Percentiles rank a stretch among this genome's conserved stretches.
phyloP scores from a whole-genome alignment of 2,329 filamentous ascomycete species.

The Exserohilum rostratum region DNA sequence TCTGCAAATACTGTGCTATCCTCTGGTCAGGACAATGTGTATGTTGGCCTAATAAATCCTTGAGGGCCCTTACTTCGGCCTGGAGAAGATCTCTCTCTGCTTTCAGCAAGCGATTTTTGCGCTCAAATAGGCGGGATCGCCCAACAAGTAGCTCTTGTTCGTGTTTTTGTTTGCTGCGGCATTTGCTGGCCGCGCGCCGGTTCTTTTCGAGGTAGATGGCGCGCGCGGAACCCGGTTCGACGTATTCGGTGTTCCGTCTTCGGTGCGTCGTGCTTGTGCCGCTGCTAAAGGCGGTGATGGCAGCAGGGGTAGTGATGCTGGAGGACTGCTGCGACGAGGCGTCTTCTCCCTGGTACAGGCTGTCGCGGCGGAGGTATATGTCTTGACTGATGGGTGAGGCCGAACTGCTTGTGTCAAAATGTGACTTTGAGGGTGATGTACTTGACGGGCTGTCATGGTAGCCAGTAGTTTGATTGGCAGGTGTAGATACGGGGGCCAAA shows the following conservation, averaged over 20 bases:
- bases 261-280: not conserved
- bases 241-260: conserved; percentile 25
- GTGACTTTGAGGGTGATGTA: not conserved
- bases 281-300: not conserved
- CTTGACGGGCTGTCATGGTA: not conserved
- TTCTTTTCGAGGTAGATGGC: conserved; percentile 65
- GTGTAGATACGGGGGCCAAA: not conserved
- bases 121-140: conserved; percentile 42
- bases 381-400: not conserved
- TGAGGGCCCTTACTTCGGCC: conserved; percentile 27
- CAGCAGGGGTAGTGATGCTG: not conserved
- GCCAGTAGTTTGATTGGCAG: not conserved
- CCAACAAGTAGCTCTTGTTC: conserved; percentile 59
- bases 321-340: not conserved
- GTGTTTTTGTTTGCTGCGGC: conserved; percentile 69
- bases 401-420: not conserved
- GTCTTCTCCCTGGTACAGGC: not conserved
- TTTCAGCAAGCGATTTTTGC: conserved; percentile 37
- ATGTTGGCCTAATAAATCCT: conserved; percentile 33
- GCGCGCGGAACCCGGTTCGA: conserved; percentile 35
- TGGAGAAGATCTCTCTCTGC: conserved; percentile 34
- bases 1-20: conserved; percentile 33
- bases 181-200: conserved; percentile 73
- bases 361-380: not conserved
- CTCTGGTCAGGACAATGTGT: conserved; percentile 32